Percentiles rank a stretch among this genome's conserved stretches.
phyloP scores from a whole-genome alignment of 179 eudicot genomes.

The Drosera spatulata region DNA sequence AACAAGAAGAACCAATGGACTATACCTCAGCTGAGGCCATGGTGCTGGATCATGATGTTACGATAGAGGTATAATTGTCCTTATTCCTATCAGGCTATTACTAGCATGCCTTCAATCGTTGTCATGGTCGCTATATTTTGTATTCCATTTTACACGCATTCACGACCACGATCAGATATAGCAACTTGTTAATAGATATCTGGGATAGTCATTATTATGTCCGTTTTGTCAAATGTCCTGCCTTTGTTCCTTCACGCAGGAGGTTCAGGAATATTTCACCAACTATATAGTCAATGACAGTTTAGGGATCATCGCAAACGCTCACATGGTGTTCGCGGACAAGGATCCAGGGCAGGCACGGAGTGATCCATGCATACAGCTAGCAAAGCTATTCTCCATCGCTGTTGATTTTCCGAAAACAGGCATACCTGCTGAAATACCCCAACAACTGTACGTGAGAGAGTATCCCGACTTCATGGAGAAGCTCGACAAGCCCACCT shows the following conservation, averaged over 20 bases:
- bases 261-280: constrained; percentile 70
- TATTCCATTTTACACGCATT: no score
- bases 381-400: constrained; percentile 33
- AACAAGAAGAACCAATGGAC: constrained; percentile 59
- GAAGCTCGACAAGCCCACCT: constrained; percentile 7
- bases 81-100: no score
- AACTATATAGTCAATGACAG: constrained; percentile 86
- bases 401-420: constrained; percentile 98
- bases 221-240: no score
- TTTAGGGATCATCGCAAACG: constrained; percentile 79
- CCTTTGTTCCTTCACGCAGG: constrained; percentile 25
- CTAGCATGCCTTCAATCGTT: no score
- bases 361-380: constrained; percentile 18
- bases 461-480: no score
- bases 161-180: no score
- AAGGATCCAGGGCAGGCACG: constrained; percentile 36
- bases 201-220: no score
- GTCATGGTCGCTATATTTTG: no score
- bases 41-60: constrained; percentile 58
- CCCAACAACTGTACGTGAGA: no score
- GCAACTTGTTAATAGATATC: no score
- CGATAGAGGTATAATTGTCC: constrained; percentile 51
- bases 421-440: constrained; percentile 52
- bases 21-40: constrained; percentile 43
- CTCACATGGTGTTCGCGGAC: constrained; percentile 83